These are phyloP conservation scores for Mycena epipterygia DNA, from an alignment of 768 basidiomycete species.

Conservation along the genomic window DNA sequence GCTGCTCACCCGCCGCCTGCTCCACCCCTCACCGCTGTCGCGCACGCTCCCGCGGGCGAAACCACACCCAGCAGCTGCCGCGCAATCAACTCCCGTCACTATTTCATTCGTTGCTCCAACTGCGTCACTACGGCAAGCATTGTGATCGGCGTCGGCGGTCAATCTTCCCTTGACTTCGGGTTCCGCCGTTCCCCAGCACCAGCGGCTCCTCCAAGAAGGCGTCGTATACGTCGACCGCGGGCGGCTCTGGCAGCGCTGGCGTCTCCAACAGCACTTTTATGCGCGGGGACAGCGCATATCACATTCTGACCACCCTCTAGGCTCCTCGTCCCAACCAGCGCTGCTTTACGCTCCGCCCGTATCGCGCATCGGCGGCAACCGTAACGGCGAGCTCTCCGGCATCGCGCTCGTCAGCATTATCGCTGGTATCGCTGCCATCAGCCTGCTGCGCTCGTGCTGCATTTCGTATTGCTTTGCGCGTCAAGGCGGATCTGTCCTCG, in stretches of 20 bases:
- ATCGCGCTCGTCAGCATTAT: slow-evolving; percentile 24
- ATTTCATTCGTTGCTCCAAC: slow-evolving; percentile 57
- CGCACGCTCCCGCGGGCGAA: too few relatives aligned
- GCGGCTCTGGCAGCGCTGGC: neutral
- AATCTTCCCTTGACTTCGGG: slow-evolving; percentile 10
- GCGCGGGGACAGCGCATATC: neutral
- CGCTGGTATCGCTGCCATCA: slow-evolving; percentile 21
- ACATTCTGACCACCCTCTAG: too few relatives aligned
- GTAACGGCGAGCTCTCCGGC: slow-evolving; percentile 14
- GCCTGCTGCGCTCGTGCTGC: slow-evolving; percentile 24
- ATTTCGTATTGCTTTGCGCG: too few relatives aligned
- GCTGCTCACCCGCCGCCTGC: too few relatives aligned
- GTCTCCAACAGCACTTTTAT: neutral
- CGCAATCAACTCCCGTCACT: slow-evolving; percentile 49
- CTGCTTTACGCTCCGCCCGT: neutral
- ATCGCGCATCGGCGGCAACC: neutral
- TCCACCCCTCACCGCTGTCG: slow-evolving; percentile 55
- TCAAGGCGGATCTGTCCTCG: too few relatives aligned
- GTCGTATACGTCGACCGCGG: neutral
- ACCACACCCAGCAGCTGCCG: slow-evolving; percentile 45
- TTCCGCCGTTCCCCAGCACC: neutral
- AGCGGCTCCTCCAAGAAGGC: too few relatives aligned
- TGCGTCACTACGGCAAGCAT: slow-evolving; percentile 55
- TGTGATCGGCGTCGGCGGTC: slow-evolving; percentile 53
- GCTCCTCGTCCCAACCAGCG: neutral